phyloP scores from a whole-genome alignment of 2,329 filamentous ascomycete species.

The Fusarium chaquense region DNA sequence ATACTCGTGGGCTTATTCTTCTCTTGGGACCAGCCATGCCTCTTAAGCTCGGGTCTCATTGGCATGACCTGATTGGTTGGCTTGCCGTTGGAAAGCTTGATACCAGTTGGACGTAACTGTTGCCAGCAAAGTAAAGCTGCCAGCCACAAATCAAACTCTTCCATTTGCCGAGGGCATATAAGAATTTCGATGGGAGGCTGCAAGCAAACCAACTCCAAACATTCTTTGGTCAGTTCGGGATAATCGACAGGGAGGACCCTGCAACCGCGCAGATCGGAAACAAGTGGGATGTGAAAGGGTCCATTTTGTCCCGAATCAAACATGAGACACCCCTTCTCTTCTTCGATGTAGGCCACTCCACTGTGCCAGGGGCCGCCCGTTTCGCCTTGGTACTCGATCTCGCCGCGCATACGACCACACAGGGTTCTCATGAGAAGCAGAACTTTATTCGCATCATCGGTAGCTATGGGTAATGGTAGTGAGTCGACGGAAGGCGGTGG shows the following conservation, averaged over 20 bases:
- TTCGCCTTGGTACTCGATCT: conserved; percentile 77
- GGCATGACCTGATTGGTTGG: conserved; percentile 50
- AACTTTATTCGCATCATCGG: conserved; percentile 77
- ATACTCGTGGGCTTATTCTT: conserved; percentile 69
- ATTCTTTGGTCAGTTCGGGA: conserved; percentile 59
- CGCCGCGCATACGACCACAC: conserved; percentile 83
- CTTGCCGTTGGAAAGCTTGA: conserved; percentile 63
- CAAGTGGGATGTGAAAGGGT: conserved; percentile 73
- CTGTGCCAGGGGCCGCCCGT: conserved; percentile 72
- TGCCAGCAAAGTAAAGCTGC: conserved; percentile 86
- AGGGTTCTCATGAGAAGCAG: conserved; percentile 81
- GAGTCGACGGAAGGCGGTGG: conserved; percentile 70
- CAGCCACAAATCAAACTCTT: conserved; percentile 83
- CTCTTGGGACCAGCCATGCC: conserved; percentile 54
- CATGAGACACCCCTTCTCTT: conserved; percentile 79
- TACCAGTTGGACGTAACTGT: conserved; percentile 72
- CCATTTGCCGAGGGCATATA: conserved; percentile 71
- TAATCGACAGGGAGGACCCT: conserved; percentile 70
- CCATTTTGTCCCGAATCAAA: conserved; percentile 77
- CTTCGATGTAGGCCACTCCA: conserved; percentile 83
- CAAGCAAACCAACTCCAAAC: conserved; percentile 66
- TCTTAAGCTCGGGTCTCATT: conserved; percentile 59
- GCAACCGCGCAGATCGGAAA: conserved; percentile 81
- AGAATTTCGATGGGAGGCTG: conserved; percentile 71
- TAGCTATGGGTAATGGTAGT: conserved; percentile 69